Base-by-base conservation (phyloP, 139 green algal genomes). In the Tetradesmus lagerheimii region DNA sequence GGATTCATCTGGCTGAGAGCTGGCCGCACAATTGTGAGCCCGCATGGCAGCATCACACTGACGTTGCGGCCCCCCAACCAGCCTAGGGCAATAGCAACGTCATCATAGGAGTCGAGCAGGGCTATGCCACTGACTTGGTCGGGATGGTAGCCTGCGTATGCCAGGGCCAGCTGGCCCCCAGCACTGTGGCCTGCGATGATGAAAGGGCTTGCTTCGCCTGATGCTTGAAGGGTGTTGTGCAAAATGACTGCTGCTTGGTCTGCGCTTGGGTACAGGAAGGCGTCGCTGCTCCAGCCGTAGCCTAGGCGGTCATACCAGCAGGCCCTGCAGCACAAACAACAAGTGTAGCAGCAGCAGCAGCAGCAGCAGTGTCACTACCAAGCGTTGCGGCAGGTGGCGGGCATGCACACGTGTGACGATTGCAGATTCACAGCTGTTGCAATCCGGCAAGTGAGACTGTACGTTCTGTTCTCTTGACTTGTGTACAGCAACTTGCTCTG, bases 241-340 rank as follows among this genome's bases (percentile, higher is more conserved):
- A 88, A 25, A 15, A 74, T 57, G 1, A 37, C 25, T 4, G 53
- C 9, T 8, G 50, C 25, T 53, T 88, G 83, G 31, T 86, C 80
- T 38, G 47, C 80, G 18, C 31, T 27, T 2, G 41, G 41, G 35
- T 75, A 86, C 23, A 86, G 80, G 14, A 71, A 74, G 1, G 80
- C 57, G 43, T 62, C 62, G 37, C 37, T n/a, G 67, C 62, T 88
- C 57, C 83, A 88, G 15, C 83, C 57, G 15, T 88, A 78, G 8
- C 57, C 57, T 2, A 79, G 35, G 34, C 57, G 34, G 18, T 88
- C 83, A 34, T 79, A 88, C 50, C 53, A 88, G 57, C 83, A 88
- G 31, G 62, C 62, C 37, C 83, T 39, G 31, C 25, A 20, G 18
- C 1, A 78, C 1, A 1, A 20, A n/a, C n/a, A n/a, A n/a, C n/a